A percentile compares a stretch with the other conserved stretches of the same genome.
Conservation (phyloP, 2,329 filamentous ascomycete genomes). For the Lasiodiplodia theobromae region DNA sequence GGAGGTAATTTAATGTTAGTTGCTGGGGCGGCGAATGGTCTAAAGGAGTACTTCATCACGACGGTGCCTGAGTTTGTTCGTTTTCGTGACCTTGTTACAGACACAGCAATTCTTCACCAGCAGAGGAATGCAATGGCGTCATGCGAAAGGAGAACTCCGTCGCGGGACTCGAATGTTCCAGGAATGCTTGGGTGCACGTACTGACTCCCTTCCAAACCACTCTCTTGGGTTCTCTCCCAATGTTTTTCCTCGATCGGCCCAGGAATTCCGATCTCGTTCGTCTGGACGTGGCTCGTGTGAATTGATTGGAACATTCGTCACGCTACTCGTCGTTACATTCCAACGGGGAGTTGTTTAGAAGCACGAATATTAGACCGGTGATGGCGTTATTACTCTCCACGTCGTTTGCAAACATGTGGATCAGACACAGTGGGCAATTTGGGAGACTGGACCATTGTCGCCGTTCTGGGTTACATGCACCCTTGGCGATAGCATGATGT, state of each 20-base stretch:
- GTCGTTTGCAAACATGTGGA: too few relatives aligned
- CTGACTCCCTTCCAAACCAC: background rate
- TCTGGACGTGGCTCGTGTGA: background rate
- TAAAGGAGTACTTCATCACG: background rate
- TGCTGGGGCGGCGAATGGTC: background rate
- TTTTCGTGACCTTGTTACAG: background rate
- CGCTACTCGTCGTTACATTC: too few relatives aligned
- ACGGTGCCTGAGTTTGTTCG: background rate
- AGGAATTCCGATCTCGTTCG: background rate
- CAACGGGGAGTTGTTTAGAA: too few relatives aligned
- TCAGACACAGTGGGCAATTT: too few relatives aligned
- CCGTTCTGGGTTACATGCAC: background rate
- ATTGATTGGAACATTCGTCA: too few relatives aligned
- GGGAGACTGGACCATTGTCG: too few relatives aligned
- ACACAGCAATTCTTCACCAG: background rate
- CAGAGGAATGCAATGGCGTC: background rate
- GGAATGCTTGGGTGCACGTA: background rate
- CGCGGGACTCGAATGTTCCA: background rate
- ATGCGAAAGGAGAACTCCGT: background rate
- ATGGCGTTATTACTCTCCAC: too few relatives aligned
- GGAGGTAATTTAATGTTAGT: background rate
- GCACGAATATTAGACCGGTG: too few relatives aligned
- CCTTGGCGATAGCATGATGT: constrained; percentile 1
- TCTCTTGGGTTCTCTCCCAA: background rate
- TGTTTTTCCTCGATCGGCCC: background rate